These are phyloP conservation scores for Fragilariopsis cylindrus DNA, from an alignment of 108 stramenopile species.

Conservation along the genomic window DNA sequence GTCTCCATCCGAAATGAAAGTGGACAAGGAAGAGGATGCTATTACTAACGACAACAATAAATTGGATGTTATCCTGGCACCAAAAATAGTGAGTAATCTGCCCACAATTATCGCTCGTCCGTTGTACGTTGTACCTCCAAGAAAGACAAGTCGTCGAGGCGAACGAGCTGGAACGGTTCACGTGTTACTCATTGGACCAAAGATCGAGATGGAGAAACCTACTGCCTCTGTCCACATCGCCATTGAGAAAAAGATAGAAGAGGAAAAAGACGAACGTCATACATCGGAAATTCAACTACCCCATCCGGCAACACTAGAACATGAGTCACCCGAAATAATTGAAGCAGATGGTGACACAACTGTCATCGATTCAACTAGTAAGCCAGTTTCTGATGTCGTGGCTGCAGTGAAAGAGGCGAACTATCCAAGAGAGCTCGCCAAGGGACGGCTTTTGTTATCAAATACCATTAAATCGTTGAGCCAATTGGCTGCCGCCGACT, in stretches of 20 bases:
- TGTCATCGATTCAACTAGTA: background rate
- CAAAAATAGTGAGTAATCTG: slow-evolving; percentile 6
- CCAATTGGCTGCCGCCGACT: slow-evolving; percentile 24
- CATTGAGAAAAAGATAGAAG: background rate
- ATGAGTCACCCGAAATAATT: background rate
- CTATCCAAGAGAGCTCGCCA: slow-evolving; percentile 42
- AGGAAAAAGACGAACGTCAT: background rate
- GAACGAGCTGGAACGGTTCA: slow-evolving; percentile 49
- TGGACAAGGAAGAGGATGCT: background rate
- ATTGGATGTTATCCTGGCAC: slow-evolving; percentile 26
- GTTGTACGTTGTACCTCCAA: slow-evolving; percentile 54
- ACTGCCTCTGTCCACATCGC: slow-evolving; percentile 5
- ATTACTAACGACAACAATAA: background rate
- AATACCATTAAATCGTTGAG: slow-evolving; percentile 32
- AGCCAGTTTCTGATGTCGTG: background rate
- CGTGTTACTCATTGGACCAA: slow-evolving; percentile 47
- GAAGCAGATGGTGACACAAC: slow-evolving; percentile 9
- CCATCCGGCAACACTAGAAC: background rate
- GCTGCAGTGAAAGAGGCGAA: slow-evolving; percentile 19
- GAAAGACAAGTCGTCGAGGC: slow-evolving; percentile 51
- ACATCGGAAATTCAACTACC: background rate
- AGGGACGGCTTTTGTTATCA: slow-evolving; percentile 36
- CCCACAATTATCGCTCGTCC: slow-evolving; percentile 41
- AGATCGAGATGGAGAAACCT: slow-evolving; percentile 32
- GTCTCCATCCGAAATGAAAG: background rate